phyloP scores from a whole-genome alignment of 2,329 filamentous ascomycete species.

The Diplocarpon rosae region DNA sequence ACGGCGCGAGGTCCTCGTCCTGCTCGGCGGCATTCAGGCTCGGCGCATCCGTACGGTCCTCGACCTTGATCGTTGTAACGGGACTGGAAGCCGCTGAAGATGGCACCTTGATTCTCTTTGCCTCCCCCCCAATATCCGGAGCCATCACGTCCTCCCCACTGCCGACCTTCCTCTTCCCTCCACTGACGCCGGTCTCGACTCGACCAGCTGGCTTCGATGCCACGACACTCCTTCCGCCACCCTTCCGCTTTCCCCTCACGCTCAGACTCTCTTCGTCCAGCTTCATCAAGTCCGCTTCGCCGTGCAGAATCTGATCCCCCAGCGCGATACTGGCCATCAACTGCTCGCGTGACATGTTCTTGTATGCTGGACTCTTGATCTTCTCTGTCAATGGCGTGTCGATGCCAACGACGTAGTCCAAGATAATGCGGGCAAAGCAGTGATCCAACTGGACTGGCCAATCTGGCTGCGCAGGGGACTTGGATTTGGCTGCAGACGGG shows the following conservation, averaged over 20 bases:
- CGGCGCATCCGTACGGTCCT: too few species aligned
- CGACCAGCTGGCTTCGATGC: too few species aligned
- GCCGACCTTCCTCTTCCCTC: conserved; percentile 5
- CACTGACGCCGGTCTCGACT: not conserved
- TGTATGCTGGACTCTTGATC: conserved; percentile 32
- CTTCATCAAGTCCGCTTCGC: conserved; percentile 29
- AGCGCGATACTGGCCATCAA: conserved; percentile 29
- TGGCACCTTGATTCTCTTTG: conserved; percentile 5
- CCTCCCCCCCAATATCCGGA: not conserved
- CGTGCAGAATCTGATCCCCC: conserved; percentile 28
- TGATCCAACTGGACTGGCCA: conserved; percentile 35
- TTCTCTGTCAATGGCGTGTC: conserved; percentile 32
- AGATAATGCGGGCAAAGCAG: conserved; percentile 35
- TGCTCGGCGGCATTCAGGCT: too few species aligned
- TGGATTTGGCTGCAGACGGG: conserved; percentile 16
- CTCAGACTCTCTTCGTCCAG: conserved; percentile 31
- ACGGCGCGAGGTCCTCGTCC: conserved; percentile 13
- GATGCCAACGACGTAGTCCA: conserved; percentile 31
- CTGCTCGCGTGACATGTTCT: conserved; percentile 32
- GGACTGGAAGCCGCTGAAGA: not conserved
- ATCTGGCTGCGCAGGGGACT: conserved; percentile 20
- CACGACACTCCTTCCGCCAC: not conserved
- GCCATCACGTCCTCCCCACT: not conserved
- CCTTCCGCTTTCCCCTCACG: conserved; percentile 25
- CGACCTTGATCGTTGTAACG: too few species aligned